Evolutionary conservation across 1,284 basidiomycete genomes (phyloP), one percentile per base, ranked within the genome.

Genomic region (Chiua sp.): DNA sequence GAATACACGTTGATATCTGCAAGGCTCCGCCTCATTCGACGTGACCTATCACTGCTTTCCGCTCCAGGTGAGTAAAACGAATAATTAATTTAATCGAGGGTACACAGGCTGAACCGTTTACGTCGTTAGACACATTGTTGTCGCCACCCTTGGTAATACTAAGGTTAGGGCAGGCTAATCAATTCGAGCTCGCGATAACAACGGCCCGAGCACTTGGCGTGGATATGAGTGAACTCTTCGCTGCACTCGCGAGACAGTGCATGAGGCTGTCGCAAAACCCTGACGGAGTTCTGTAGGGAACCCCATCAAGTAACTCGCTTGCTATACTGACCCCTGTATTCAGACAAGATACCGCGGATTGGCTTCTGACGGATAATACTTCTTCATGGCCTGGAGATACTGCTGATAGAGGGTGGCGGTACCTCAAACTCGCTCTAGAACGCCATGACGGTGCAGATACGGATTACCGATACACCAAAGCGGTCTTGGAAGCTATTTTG

Each of bases 161-260:
- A 64, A 82, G 93, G 61, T 84, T 97, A 56, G 88, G 92, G 7
- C 92, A 96, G 72, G 80, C 84, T 56, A 92, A 90, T 65, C 83
- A 87, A 64, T 96, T 92, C 73, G 92, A 91, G 67, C 79, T 86
- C 53, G 97, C 97, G 2, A 86, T 96, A 76, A 76, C 87, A 11
- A 86, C 88, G 30, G 96, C 94, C 1, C 85, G 86, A 42, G 86
- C 84, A 55, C 83, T 98, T 47, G 80, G 85, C 32, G 87, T 96
- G 32, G 95, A 98, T 75, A 92, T 97, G 90, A 87, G 87, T 4
- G 90, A 93, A 64, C 72, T 97, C 26, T 98, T 98, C 72, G 82
- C 86, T 46, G 84, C 87, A 59, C 78, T 99, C 54, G 88, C 95
- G 0, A 80, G 80, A 32, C 90, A 92, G 69, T 98, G 96, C 71